Evolutionary conservation across 2,329 filamentous ascomycete species (phyloP).

Genomic region (Aspergillus latus): DNA sequence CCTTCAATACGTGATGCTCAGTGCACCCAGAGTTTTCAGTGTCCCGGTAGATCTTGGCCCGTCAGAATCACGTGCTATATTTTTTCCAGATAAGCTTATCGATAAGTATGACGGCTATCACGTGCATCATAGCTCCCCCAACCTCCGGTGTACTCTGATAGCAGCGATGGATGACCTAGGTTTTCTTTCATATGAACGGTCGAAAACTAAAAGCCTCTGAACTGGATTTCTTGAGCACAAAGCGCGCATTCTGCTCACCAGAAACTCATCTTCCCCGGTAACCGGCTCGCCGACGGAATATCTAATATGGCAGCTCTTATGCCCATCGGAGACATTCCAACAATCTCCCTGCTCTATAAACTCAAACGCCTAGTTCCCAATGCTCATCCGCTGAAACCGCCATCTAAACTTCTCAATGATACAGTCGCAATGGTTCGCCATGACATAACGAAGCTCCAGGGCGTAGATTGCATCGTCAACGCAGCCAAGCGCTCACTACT

Average conservation of each 20-base stretch:
- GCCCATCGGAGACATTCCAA: constrained; percentile 39
- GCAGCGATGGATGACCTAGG: no score
- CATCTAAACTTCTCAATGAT: constrained; percentile 52
- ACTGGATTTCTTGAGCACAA: no score
- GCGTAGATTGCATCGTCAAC: constrained; percentile 83
- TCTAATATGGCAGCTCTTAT: constrained; percentile 24
- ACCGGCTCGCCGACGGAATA: background rate
- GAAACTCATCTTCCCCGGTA: no score
- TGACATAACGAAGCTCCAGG: constrained; percentile 75
- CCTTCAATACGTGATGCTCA: no score
- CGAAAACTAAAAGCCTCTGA: no score
- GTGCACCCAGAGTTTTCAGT: no score
- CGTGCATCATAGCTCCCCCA: no score
- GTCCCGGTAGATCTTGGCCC: no score
- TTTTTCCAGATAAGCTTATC: background rate
- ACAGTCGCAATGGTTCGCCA: constrained; percentile 67
- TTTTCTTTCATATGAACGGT: no score
- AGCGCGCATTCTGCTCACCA: no score
- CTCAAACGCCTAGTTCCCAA: constrained; percentile 48
- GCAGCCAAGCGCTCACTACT: constrained; percentile 78
- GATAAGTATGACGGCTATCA: background rate
- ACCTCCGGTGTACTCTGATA: no score
- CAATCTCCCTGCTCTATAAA: constrained; percentile 65
- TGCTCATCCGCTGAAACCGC: constrained; percentile 30
- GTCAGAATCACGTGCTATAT: background rate